phyloP scores from a whole-genome alignment of 208 protist genomes.

The Leptomonas pyrrhocoris region DNA sequence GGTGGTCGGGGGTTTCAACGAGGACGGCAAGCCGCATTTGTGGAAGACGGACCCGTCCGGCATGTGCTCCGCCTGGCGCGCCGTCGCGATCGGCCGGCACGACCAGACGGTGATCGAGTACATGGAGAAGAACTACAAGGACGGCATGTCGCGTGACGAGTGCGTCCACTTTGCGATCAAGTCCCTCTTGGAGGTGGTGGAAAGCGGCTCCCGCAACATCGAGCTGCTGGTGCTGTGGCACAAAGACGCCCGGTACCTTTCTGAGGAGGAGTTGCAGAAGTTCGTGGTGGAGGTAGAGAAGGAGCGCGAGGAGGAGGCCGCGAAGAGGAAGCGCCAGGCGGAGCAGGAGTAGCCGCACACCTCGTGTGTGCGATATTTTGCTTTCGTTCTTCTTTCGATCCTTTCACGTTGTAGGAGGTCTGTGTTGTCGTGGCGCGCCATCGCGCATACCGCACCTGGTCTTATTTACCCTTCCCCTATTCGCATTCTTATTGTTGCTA shows the following conservation, averaged over 20 bases:
- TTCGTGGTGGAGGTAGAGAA: constrained; percentile 86
- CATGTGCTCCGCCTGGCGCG: constrained; percentile 84
- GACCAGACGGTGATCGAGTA: constrained; percentile 99
- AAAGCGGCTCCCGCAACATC: constrained; percentile 92
- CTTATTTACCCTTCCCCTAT: neutral
- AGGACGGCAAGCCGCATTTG: constrained; percentile 93
- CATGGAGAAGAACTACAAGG: constrained; percentile 98
- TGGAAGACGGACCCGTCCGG: constrained; percentile 91
- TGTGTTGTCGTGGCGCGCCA: too few relatives aligned
- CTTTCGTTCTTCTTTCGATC: neutral
- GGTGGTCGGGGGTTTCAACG: constrained; percentile 99
- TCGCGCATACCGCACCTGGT: too few relatives aligned
- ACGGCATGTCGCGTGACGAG: constrained; percentile 89
- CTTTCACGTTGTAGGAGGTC: neutral
- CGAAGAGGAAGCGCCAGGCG: constrained; percentile 75
- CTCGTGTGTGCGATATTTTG: neutral
- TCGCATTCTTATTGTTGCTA: constrained; percentile 10
- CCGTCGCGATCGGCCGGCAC: constrained; percentile 91
- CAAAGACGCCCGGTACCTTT: constrained; percentile 67
- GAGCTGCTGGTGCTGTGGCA: constrained; percentile 87
- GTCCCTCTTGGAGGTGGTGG: constrained; percentile 98
- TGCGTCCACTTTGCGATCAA: constrained; percentile 98
- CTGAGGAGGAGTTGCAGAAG: constrained; percentile 78
- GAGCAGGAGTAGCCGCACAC: constrained; percentile 67
- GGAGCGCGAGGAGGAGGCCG: constrained; percentile 88